phyloP scores from a whole-genome alignment of 805 yeast species.

The Candida nanaspora region DNA sequence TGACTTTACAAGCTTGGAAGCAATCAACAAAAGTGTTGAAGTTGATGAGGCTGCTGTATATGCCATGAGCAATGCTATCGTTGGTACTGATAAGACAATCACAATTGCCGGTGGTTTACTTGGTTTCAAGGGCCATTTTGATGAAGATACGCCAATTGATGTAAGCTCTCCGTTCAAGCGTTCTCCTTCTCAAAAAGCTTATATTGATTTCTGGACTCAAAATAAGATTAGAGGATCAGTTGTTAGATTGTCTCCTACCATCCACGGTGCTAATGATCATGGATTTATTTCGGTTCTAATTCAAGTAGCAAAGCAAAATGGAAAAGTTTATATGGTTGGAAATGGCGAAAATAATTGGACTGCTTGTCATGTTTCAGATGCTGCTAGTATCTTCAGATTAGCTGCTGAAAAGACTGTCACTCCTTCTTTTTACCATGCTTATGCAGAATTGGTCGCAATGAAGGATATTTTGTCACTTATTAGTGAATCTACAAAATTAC shows the following conservation, averaged over 20 bases:
- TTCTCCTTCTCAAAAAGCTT: conserved; percentile 5
- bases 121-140: neutral
- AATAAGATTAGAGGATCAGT: conserved; percentile 20
- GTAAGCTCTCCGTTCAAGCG: neutral
- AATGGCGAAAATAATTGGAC: conserved; percentile 26
- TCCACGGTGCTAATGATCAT: conserved; percentile 25
- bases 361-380: conserved; percentile 25
- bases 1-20: conserved; percentile 18
- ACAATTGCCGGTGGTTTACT: conserved; percentile 19
- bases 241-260: conserved; percentile 26
- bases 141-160: conserved; percentile 2
- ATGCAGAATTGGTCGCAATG: conserved; percentile 15
- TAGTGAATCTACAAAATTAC: conserved; percentile 12
- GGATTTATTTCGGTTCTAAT: conserved; percentile 18
- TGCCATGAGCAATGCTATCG: conserved; percentile 21
- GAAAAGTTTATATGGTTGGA: conserved; percentile 17
- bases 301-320: conserved; percentile 11
- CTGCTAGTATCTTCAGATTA: conserved; percentile 22
- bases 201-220: conserved; percentile 2
- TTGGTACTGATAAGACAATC: conserved; percentile 24
- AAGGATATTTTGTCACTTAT: conserved; percentile 22
- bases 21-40: conserved; percentile 7
- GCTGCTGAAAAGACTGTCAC: conserved; percentile 21
- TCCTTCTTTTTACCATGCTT: conserved; percentile 20
- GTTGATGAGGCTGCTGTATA: conserved; percentile 21